These are phyloP conservation scores for Dispira parvispora DNA, from an alignment of 192 early-diverging fungal species.

Conservation along the genomic window DNA sequence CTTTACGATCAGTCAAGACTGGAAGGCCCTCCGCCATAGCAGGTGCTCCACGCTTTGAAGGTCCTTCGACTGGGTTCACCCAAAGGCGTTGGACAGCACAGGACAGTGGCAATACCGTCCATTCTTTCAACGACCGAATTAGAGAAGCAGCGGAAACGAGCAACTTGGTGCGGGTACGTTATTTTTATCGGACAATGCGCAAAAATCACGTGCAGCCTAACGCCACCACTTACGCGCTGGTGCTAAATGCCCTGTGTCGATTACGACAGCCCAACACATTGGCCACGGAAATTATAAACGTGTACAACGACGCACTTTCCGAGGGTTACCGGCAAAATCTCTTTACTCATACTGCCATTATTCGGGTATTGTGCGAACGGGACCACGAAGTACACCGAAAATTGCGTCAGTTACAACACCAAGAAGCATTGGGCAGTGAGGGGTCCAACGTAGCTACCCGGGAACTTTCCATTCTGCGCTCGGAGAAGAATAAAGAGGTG, in stretches of 20 bases:
- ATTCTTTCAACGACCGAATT: no score
- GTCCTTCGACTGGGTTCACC: no score
- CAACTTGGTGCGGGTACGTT: no score
- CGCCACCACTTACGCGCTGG: neutral
- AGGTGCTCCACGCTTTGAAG: no score
- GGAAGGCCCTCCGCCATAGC: no score
- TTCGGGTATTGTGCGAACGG: neutral
- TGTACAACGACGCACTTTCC: neutral
- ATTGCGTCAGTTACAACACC: neutral
- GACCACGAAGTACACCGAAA: neutral
- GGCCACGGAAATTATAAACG: neutral
- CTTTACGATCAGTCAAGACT: no score
- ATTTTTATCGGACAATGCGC: no score
- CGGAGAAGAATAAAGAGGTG: neutral
- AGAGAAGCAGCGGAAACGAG: no score
- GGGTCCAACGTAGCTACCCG: neutral
- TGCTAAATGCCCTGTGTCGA: neutral
- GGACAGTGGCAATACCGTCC: no score
- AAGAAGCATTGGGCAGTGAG: neutral
- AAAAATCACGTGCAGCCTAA: no score
- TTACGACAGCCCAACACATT: neutral
- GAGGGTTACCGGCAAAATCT: neutral
- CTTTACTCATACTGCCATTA: slow-evolving; percentile 3
- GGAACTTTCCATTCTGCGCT: neutral
- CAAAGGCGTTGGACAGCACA: no score